A percentile compares a stretch with the other conserved stretches of the same genome.
These are phyloP conservation scores for Fusarium praegraminearum DNA, from an alignment of 2,329 filamentous ascomycete species.

Conservation along the genomic window DNA sequence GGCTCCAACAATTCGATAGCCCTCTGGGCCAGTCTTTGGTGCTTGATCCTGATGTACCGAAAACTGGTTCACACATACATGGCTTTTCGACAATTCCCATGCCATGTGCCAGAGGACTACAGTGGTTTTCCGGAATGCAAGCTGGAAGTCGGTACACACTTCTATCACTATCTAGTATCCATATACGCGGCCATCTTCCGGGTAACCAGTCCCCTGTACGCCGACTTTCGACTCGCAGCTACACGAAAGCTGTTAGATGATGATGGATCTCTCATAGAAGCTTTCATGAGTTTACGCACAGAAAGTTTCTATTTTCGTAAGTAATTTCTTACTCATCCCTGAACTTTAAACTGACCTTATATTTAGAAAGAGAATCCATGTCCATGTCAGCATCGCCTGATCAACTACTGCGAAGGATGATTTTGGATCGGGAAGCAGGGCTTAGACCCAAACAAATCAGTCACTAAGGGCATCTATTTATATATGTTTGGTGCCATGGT, in stretches of 20 bases:
- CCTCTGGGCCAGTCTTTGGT: conserved; percentile 48
- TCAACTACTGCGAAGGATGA: conserved; percentile 47
- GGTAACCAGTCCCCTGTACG: conserved; percentile 46
- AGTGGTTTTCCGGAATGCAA: conserved; percentile 48
- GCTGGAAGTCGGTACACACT: conserved; percentile 46
- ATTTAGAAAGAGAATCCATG: conserved; percentile 45
- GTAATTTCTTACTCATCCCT: not conserved
- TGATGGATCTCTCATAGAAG: conserved; percentile 41
- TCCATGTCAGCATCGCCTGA: conserved; percentile 47
- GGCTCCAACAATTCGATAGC: conserved; percentile 44
- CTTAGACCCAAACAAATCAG: conserved; percentile 38
- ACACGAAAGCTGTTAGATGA: conserved; percentile 44
- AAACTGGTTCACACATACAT: conserved; percentile 48
- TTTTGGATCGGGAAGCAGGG: conserved; percentile 45
- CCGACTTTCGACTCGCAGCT: conserved; percentile 42
- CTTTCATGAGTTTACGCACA: conserved; percentile 47
- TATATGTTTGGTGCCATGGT: not conserved
- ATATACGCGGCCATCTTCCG: conserved; percentile 48
- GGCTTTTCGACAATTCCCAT: conserved; percentile 48
- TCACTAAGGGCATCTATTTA: not conserved
- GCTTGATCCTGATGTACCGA: conserved; percentile 48
- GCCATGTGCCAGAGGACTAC: conserved; percentile 48
- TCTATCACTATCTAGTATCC: conserved; percentile 48
- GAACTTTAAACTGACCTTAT: conserved; percentile 14
- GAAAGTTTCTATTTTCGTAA: conserved; percentile 49